Base-by-base conservation (phyloP, 257 asterid species). In the Lithospermum erythrorhizon region DNA sequence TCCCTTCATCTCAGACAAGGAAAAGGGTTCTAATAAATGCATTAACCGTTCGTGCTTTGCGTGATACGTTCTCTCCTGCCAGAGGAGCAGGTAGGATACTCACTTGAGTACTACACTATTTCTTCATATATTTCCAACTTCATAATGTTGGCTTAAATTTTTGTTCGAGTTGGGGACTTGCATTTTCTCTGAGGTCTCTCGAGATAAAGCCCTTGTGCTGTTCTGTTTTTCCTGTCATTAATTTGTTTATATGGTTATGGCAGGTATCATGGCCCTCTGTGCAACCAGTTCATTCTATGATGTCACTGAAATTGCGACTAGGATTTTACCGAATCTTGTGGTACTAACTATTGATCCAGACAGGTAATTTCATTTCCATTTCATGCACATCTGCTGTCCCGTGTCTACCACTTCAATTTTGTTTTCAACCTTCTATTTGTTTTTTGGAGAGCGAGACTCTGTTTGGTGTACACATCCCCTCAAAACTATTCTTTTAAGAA, bases 21-120 rank as follows among this genome's bases (percentile, higher is more conserved):
- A 93, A 89, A 75, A 89, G 95, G 74, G 97, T 90, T 60, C 78
- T 89, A 73, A 84, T 93, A 76, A 93, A 93, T 81, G 99, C 99
- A 47, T 83, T 93, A 65, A 93, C 97, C 15, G 95, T 79, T 65
- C 94, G 99, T 75, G 99, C 99, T 73, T 75, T 93, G 78, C 97
- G 96, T 55, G 99, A 93, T 75, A 81, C 96, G 23, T 93, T 89
- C 65, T 82, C 97, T 61, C 99, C 97, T 65, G 97, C 99, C 68
- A 78, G 99, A 77, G 99, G 95, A 76, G 97, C 99, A 78, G 99
- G 99, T 93, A 67, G 60, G 71, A 30, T 47, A 3, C 19, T 19
- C 30, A 37, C 58, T 30, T 37, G 27, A 22, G n/a, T 58, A 48
- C 23, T 58, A 48, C 23, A 20, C 11, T 59, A 27, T 27, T 52